phyloP scores from a whole-genome alignment of 345 rosid species.

The Hevea brasiliensis region DNA sequence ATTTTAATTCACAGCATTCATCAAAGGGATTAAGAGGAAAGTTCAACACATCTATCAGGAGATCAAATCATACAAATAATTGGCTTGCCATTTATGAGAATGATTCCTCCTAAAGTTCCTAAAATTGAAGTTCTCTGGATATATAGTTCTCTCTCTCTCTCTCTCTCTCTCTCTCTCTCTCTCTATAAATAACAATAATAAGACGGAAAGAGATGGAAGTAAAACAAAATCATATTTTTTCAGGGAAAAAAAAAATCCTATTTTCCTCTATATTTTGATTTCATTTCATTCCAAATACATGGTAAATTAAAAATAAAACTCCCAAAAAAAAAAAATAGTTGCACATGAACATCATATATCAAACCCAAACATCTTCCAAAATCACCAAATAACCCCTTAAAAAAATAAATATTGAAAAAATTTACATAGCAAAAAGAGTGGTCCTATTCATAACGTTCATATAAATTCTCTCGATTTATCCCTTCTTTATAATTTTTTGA shows the following conservation, averaged over 20 bases:
- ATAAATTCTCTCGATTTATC: constrained; percentile 22
- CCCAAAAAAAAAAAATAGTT: neutral
- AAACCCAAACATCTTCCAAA: constrained; percentile 26
- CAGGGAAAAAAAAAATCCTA: too few relatives aligned
- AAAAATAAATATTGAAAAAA: constrained; percentile 13
- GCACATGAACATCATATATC: constrained; percentile 23
- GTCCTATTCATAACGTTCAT: constrained; percentile 30
- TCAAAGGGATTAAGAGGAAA: too few relatives aligned
- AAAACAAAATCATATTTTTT: constrained; percentile 1
- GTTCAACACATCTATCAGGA: too few relatives aligned
- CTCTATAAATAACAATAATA: too few relatives aligned
- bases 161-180: too few relatives aligned
- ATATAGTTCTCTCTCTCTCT: too few relatives aligned
- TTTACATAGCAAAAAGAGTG: constrained; percentile 33
- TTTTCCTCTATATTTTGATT: constrained; percentile 22
- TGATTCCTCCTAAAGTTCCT: too few relatives aligned
- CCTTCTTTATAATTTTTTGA: neutral
- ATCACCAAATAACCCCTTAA: constrained; percentile 14
- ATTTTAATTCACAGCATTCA: too few relatives aligned
- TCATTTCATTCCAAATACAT: constrained; percentile 26
- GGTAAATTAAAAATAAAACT: neutral
- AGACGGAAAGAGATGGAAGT: neutral
- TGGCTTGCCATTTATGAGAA: too few relatives aligned
- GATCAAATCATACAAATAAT: too few relatives aligned
- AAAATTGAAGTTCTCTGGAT: too few relatives aligned